phyloP scores from a whole-genome alignment of 2,329 filamentous ascomycete species.

The Pseudogymnoascus sp. region DNA sequence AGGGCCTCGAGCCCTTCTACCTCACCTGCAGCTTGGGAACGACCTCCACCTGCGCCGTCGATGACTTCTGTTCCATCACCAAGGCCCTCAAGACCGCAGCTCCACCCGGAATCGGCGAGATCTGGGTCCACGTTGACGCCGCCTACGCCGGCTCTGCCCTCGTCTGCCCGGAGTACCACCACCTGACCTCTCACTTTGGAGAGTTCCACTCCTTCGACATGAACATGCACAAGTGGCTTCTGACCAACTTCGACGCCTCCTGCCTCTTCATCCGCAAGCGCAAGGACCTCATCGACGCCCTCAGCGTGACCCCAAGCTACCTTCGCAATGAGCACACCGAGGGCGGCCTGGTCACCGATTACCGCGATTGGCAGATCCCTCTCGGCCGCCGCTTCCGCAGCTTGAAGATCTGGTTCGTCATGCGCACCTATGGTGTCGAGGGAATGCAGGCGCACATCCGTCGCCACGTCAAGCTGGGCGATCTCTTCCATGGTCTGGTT shows the following conservation, averaged over 20 bases:
- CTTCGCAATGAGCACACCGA: conserved; percentile 76
- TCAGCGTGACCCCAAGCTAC: conserved; percentile 74
- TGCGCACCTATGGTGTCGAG: conserved; percentile 71
- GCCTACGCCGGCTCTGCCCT: conserved; percentile 87
- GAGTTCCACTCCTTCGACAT: conserved; percentile 83
- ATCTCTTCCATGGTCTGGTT: conserved; percentile 59
- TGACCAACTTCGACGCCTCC: conserved; percentile 85
- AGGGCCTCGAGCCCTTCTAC: conserved; percentile 78
- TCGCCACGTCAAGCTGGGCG: conserved; percentile 60
- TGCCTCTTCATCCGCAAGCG: conserved; percentile 73
- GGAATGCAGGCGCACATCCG: conserved; percentile 70
- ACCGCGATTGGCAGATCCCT: conserved; percentile 95
- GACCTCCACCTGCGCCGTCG: conserved; percentile 80
- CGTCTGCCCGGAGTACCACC: conserved; percentile 71
- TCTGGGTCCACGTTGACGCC: conserved; percentile 93
- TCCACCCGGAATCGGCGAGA: conserved; percentile 38
- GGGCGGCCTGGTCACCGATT: conserved; percentile 81
- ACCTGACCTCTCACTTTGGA: conserved; percentile 53
- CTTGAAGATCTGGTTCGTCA: conserved; percentile 92
- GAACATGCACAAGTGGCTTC: conserved; percentile 97
- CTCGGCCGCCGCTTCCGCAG: conserved; percentile 81
- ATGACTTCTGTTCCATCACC: conserved; percentile 55
- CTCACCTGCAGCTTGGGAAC: conserved; percentile 78
- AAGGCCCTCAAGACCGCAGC: conserved; percentile 30
- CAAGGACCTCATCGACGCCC: conserved; percentile 67